Conservation (phyloP, 2,329 filamentous ascomycete genomes). For the Ploettnerulaceae sp. region DNA sequence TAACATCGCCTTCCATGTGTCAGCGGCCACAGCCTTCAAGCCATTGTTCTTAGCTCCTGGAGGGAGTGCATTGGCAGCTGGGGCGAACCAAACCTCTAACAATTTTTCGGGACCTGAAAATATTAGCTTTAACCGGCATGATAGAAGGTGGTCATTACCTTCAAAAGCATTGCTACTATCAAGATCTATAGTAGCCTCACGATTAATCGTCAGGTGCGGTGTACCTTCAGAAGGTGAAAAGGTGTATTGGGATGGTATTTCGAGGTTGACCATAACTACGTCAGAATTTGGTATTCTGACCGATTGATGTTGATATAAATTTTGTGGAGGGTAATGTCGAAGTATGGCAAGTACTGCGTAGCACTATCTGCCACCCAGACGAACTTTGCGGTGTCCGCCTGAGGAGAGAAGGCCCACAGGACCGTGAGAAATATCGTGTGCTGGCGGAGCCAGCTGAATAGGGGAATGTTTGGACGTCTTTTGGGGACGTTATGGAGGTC, state of each 20-base stretch:
- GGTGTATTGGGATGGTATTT: conserved; percentile 75
- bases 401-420: conserved; percentile 96
- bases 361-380: conserved; percentile 98
- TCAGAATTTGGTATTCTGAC: conserved; percentile 7
- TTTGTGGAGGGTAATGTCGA: conserved; percentile 21
- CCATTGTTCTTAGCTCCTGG: conserved; percentile 66
- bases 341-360: conserved; percentile 59
- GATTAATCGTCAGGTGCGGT: conserved; percentile 93
- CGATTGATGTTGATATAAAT: conserved; percentile 2
- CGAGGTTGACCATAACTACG: conserved; percentile 77
- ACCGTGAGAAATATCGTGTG: conserved; percentile 56
- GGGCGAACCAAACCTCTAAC: conserved; percentile 95
- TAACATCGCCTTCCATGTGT: conserved; percentile 93
- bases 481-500: conserved; percentile 85
- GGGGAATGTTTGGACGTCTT: conserved; percentile 50
- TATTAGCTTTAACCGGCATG: conserved; percentile 27
- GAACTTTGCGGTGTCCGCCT: conserved; percentile 89
- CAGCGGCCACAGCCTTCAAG: conserved; percentile 76
- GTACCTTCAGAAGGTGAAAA: conserved; percentile 78
- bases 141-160: conserved; percentile 46
- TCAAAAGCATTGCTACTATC: conserved; percentile 97
- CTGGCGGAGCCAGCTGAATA: conserved; percentile 86
- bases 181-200: conserved; percentile 84
- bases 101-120: conserved; percentile 83
- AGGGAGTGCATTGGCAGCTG: conserved; percentile 69